Conservation (phyloP, 441 rosid species). For the Breynia disticha region DNA sequence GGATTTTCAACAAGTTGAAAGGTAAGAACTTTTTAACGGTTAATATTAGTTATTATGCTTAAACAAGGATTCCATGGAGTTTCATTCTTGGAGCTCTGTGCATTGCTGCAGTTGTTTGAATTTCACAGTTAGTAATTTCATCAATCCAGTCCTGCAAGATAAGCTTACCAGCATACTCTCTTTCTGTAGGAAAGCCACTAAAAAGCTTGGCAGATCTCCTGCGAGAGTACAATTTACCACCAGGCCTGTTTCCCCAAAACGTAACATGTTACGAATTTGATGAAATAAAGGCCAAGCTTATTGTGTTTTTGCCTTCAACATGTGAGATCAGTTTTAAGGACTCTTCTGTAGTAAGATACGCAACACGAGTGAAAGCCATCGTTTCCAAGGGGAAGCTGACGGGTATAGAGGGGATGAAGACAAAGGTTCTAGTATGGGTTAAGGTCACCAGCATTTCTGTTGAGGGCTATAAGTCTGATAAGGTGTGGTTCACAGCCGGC, state of each 20-base stretch:
- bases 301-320: conserved; percentile 58
- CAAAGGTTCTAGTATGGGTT: conserved; percentile 86
- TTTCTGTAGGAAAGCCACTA: conserved; percentile 44
- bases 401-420: conserved; percentile 90
- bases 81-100: no score
- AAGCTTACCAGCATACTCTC: neutral
- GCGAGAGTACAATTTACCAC: conserved; percentile 70
- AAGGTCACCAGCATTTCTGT: conserved; percentile 66
- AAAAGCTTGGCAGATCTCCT: conserved; percentile 77
- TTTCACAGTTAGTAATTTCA: no score
- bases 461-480: conserved; percentile 74
- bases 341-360: conserved; percentile 67
- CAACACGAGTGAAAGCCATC: conserved; percentile 68
- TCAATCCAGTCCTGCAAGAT: neutral
- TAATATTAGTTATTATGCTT: neutral
- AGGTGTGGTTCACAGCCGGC: conserved; percentile 91
- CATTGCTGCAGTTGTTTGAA: no score
- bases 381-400: conserved; percentile 67
- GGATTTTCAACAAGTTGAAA: conserved; percentile 90
- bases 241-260: conserved; percentile 85
- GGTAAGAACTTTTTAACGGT: conserved; percentile 26
- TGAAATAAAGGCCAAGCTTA: conserved; percentile 63
- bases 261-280: conserved; percentile 80
- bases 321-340: conserved; percentile 85
- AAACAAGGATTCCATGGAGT: neutral